Evolutionary conservation across 2,329 filamentous ascomycete species (phyloP).

Genomic region (Cercospora janseana): DNA sequence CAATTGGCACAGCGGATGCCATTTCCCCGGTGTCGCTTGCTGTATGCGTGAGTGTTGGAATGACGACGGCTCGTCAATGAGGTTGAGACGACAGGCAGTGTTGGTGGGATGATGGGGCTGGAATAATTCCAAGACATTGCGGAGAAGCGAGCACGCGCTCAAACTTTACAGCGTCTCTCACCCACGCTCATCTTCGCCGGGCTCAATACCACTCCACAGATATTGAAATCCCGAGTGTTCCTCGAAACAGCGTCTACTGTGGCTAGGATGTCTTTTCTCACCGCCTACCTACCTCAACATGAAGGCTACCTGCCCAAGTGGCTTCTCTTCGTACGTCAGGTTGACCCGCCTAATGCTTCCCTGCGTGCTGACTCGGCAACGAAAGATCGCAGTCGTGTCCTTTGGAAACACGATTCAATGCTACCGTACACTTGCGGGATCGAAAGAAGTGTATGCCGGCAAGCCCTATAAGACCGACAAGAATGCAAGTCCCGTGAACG

Average conservation of each 20-base stretch:
- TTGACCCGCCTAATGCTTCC: too few relatives aligned
- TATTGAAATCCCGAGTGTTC: too few relatives aligned
- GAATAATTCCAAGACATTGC: slow-evolving; percentile 5
- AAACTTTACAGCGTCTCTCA: slow-evolving; percentile 4
- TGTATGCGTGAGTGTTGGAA: not conserved
- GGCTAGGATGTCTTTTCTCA: slow-evolving; percentile 28
- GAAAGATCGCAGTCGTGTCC: slow-evolving; percentile 82
- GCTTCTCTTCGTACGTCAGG: slow-evolving; percentile 59
- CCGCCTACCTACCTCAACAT: slow-evolving; percentile 44
- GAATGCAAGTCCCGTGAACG: slow-evolving; percentile 57
- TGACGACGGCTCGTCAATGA: not conserved
- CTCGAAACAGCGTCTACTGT: not conserved
- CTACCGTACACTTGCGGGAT: slow-evolving; percentile 76
- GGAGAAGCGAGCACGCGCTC: not conserved
- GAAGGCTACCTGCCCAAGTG: slow-evolving; percentile 61
- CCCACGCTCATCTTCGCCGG: not conserved
- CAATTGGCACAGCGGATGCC: slow-evolving; percentile 24
- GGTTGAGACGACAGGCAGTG: slow-evolving; percentile 2
- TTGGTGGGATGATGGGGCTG: slow-evolving; percentile 3
- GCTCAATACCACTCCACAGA: not conserved
- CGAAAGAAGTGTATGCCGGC: slow-evolving; percentile 81
- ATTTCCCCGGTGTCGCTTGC: slow-evolving; percentile 16
- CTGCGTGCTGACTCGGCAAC: too few relatives aligned
- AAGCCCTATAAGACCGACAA: slow-evolving; percentile 42
- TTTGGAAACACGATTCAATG: slow-evolving; percentile 82